phyloP scores from a whole-genome alignment of 352 stramenopile genomes.

The Aphanomyces invadans region DNA sequence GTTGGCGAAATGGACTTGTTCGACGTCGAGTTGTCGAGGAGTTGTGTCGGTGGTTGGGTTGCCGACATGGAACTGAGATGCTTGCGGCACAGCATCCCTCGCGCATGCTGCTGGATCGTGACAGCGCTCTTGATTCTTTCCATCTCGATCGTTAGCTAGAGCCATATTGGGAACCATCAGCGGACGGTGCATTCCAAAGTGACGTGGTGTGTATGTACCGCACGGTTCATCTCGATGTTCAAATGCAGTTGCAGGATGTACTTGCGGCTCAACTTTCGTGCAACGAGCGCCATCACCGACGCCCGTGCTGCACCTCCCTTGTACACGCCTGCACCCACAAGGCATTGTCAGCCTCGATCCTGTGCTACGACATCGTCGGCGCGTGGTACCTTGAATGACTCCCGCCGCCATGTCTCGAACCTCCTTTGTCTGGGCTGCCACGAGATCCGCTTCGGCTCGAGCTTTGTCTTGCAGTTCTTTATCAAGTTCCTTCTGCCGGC shows the following conservation, averaged over 20 bases:
- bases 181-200: too few relatives aligned
- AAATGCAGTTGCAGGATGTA: conserved; percentile 61
- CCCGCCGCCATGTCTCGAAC: conserved; percentile 9
- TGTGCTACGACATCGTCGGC: too few relatives aligned
- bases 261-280: conserved; percentile 38
- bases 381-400: conserved; percentile 16
- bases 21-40: neutral
- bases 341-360: neutral
- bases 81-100: neutral
- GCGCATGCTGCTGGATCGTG: neutral
- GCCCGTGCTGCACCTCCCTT: conserved; percentile 28
- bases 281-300: conserved; percentile 27
- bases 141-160: neutral
- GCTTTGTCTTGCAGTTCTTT: neutral
- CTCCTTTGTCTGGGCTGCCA: neutral
- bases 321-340: neutral
- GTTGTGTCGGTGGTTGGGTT: neutral
- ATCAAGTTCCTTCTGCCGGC: too few relatives aligned
- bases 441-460: neutral
- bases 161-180: neutral
- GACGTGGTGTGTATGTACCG: conserved; percentile 33
- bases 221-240: conserved; percentile 33
- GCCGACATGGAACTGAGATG: neutral
- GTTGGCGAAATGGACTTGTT: neutral
- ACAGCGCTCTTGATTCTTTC: neutral